Base-by-base conservation (phyloP, 768 basidiomycete species). In the Strobilomyces confusus region DNA sequence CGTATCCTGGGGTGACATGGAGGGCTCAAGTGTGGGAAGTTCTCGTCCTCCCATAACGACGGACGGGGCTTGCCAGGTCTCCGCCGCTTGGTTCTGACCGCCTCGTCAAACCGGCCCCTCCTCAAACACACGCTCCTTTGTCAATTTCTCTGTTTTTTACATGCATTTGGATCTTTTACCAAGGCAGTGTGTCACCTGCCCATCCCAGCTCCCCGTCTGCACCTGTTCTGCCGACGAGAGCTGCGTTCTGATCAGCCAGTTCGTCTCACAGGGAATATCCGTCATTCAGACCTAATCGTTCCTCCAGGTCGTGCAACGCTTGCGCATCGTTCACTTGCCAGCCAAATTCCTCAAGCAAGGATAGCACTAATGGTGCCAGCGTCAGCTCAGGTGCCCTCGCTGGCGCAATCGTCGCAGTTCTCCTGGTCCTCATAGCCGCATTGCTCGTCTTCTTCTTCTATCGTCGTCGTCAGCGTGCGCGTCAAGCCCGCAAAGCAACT, bases 371-470 rank as follows among this genome's bases (percentile, higher is more conserved):
- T 8, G 69, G 14, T 25, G 65, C 69, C 5, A 80, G 81, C 11
- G 71, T 82, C 47, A 84, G 84, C 64, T 77, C 80, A 49, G 88
- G 87, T 41, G 87, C 84, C 3, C 76, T 89, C 19, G 89, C 86
- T 19, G 89, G 87, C 44, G 87, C 82, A 38, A 77, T 92, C 52
- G 72, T 89, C 29, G 88, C 82, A 32, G 75, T 77, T 12, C 61
- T 92, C 40, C 63, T 85, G 11, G 79, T 88, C 63, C 71, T 91
- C 41, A 76, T 73, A 12, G 65, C 80, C 37, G 77, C 75, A 13
- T 58, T 83, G 34, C 67, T 69, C 40, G 68, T 78, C 11, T 86
- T 81, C 61, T 70, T 87, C 56, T 82, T 82, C 70, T 87, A 87
- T 66, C 82, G 87, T 50, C 80, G 83, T 52, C 80, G 75, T 55